phyloP scores from a whole-genome alignment of 495 filamentous ascomycete species.

The Podospora sp. region DNA sequence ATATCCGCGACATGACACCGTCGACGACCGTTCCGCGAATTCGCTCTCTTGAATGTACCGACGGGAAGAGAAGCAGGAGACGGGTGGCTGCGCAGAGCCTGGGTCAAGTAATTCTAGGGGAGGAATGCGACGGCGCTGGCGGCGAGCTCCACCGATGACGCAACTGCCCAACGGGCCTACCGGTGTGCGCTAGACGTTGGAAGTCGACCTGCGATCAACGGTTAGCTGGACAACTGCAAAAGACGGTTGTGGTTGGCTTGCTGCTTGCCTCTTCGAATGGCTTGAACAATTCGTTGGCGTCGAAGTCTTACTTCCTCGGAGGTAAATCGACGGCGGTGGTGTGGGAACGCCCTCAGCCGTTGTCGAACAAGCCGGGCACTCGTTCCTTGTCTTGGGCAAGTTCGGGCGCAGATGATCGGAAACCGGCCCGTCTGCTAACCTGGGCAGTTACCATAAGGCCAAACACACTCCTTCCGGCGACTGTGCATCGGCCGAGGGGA shows the following conservation, averaged over 20 bases:
- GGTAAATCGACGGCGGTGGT: no score
- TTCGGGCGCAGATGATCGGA: not conserved
- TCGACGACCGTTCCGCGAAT: no score
- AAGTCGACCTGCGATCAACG: not conserved
- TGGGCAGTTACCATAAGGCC: not conserved
- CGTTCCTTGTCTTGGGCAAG: not conserved
- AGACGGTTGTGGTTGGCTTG: not conserved
- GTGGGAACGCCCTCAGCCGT: not conserved
- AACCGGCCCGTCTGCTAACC: not conserved
- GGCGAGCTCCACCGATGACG: not conserved
- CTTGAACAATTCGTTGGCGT: not conserved
- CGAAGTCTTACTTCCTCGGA: no score
- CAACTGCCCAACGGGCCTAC: not conserved
- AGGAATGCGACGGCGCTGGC: conserved; percentile 1
- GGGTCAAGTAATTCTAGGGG: not conserved
- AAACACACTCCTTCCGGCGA: not conserved
- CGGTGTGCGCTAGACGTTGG: not conserved
- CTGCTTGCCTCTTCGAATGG: not conserved
- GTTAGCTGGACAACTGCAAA: not conserved
- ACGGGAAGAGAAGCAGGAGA: not conserved
- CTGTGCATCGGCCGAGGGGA: not conserved
- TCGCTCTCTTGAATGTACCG: not conserved
- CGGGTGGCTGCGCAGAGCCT: not conserved
- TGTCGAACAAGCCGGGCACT: not conserved
- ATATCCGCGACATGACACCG: not conserved